These are phyloP conservation scores for Calycina marina DNA, from an alignment of 2,329 filamentous ascomycete species.

Conservation along the genomic window DNA sequence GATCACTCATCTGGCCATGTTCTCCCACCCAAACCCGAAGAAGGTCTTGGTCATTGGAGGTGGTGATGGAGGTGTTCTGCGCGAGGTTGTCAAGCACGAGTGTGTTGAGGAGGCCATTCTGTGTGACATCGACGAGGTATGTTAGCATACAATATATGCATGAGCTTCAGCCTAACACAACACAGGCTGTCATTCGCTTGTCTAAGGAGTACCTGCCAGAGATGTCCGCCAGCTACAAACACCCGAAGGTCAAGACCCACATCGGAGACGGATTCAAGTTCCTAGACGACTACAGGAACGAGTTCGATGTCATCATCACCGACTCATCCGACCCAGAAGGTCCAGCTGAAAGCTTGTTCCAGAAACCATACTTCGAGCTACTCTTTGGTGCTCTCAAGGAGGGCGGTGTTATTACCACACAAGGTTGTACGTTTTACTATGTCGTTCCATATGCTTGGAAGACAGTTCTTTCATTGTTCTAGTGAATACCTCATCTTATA, in stretches of 20 bases:
- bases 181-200: constrained; percentile 81
- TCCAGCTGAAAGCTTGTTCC: constrained; percentile 89
- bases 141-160: constrained; percentile 6
- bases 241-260: constrained; percentile 86
- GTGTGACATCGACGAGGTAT: constrained; percentile 92
- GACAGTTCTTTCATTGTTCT: no score
- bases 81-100: constrained; percentile 98
- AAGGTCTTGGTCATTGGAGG: constrained; percentile 97
- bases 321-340: constrained; percentile 97
- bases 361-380: constrained; percentile 98
- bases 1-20: constrained; percentile 98
- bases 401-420: constrained; percentile 96
- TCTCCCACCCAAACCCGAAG: constrained; percentile 96
- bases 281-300: constrained; percentile 88
- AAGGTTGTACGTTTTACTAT: constrained; percentile 97
- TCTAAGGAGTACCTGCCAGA: constrained; percentile 95
- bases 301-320: constrained; percentile 98
- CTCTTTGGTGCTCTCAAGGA: constrained; percentile 79
- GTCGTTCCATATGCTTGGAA: no score
- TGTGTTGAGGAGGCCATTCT: constrained; percentile 90
- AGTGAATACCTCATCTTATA: no score
- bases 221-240: constrained; percentile 86
- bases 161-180: constrained; percentile 7
- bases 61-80: constrained; percentile 91
- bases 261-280: constrained; percentile 98